Conservation (phyloP, 768 basidiomycete genomes). For the Auriscalpium orientale region DNA sequence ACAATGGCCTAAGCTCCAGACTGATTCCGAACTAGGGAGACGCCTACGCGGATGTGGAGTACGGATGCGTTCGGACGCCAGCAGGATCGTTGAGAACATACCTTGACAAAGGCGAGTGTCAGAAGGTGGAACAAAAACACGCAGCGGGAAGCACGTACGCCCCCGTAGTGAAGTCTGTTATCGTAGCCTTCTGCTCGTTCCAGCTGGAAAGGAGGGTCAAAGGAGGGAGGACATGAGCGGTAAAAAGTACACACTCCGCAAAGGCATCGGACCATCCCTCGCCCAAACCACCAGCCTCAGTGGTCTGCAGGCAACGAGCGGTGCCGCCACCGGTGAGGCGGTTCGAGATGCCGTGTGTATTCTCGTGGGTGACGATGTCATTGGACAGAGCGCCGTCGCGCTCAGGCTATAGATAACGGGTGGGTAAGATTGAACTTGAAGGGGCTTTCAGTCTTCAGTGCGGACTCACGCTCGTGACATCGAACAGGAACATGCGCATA, state of each 20-base stretch:
- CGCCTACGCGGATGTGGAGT: conserved; percentile 42
- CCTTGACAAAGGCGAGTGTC: too few relatives aligned
- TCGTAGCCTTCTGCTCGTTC: conserved; percentile 31
- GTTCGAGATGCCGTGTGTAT: conserved; percentile 26
- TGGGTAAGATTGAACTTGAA: too few relatives aligned
- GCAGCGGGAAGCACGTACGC: conserved; percentile 24
- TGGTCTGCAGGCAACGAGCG: conserved; percentile 52
- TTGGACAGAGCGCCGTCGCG: conserved; percentile 62
- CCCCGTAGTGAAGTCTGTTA: conserved; percentile 33
- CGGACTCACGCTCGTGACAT: conserved; percentile 21
- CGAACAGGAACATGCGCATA: conserved; percentile 35
- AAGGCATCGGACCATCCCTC: conserved; percentile 57
- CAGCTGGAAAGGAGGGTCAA: conserved; percentile 14
- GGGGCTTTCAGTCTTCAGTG: too few relatives aligned
- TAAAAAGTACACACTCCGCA: conserved; percentile 14
- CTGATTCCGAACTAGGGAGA: too few relatives aligned
- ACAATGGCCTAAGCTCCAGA: neutral
- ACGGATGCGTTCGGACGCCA: conserved; percentile 53
- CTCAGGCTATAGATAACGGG: conserved; percentile 28
- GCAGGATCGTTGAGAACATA: conserved; percentile 36
- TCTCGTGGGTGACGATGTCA: conserved; percentile 47
- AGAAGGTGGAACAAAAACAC: too few relatives aligned
- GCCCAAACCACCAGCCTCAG: conserved; percentile 60
- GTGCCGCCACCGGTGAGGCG: conserved; percentile 48
- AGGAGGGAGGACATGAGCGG: neutral